phyloP scores from a whole-genome alignment of 2,329 filamentous ascomycete genomes.

The Neoascochyta sp. region DNA sequence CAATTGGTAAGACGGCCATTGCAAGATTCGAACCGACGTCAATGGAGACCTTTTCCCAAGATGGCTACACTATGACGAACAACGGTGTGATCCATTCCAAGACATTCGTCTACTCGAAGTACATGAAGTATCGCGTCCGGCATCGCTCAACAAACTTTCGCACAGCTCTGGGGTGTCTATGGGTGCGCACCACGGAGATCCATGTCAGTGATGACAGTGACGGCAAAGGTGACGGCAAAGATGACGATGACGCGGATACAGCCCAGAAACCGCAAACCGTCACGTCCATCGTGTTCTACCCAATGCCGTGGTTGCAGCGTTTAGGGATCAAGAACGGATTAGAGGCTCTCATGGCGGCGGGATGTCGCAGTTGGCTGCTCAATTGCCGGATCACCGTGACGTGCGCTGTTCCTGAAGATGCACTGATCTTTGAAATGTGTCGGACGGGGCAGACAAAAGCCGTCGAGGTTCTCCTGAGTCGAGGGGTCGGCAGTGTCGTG shows the following conservation, averaged over 20 bases:
- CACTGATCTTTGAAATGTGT: conserved; percentile 8
- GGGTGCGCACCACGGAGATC: conserved; percentile 3
- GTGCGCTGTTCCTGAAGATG: conserved; percentile 5
- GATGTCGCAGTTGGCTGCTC: conserved; percentile 3
- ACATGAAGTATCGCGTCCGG: conserved; percentile 1
- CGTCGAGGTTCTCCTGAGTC: conserved; percentile 5
- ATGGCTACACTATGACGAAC: conserved; percentile 5
- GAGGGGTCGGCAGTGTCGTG: conserved; percentile 6
- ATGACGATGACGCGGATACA: too few relatives aligned
- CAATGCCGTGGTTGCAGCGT: conserved; percentile 2
- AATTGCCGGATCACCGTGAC: conserved; percentile 4
- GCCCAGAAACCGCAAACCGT: conserved; percentile 1
- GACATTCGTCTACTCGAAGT: conserved; percentile 3
- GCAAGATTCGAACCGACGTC: conserved; percentile 6
- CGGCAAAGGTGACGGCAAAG: too few relatives aligned
- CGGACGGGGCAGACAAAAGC: conserved; percentile 4
- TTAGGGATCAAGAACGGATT: conserved; percentile 2
- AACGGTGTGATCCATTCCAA: conserved; percentile 3
- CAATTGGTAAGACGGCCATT: conserved; percentile 4
- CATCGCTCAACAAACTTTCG: conserved; percentile 2
- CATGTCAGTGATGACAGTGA: neutral
- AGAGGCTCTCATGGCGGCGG: conserved; percentile 3
- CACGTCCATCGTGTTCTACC: conserved; percentile 3
- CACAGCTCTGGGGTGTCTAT: conserved; percentile 2
- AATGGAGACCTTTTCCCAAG: conserved; percentile 6